Base-by-base conservation (phyloP, 2,329 filamentous ascomycete species). In the Diplodia intermedia region DNA sequence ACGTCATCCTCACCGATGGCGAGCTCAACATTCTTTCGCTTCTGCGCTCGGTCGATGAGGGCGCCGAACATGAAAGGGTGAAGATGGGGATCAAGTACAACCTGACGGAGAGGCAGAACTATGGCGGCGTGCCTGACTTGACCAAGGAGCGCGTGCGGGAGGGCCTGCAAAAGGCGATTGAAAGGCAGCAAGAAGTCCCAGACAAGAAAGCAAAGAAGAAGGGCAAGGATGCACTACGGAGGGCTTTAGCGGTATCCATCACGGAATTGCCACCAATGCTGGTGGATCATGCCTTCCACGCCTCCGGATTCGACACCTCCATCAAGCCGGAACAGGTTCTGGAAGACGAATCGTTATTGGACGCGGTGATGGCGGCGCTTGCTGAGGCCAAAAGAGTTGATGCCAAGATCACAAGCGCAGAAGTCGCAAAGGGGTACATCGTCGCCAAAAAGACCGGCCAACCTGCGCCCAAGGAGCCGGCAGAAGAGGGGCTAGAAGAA, bases 1-100 rank as follows among this genome's bases (percentile, higher is more conserved):
- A 99, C 77, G 90, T 99, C 69, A 92, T 99, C 70, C 84, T 99
- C 65, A 97, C 95, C 2, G 93, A 98, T 76, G 86, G 85, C 62
- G 90, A 96, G 29, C 83, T 94, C 65, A 95, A 90, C 70, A 94
- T 98, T 67, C 78, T 98, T 43, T 89, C 91, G 0, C 81, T 99
- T 23, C 83, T 95, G 72, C 88, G 95, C 67, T 90, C 91, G 71
- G 94, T 98, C 1, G 83, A 88, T 4, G 91, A 93, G 73, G 91
- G 90, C 2, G 90, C 91, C 63, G 91, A 91, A n/a, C 90, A 97
- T 75, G 94, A 97, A 75, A 89, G 91, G 52, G 88, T 96, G 65
- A 85, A 91, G 52, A 83, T 92, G 3, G 94, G 94, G 0, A 78
- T 93, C 69, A 87, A 87, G 69, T 98, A 98, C 79, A 90, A 89